phyloP scores from a whole-genome alignment of 129 eudicot genomes.

The Helianthus tuberosus region DNA sequence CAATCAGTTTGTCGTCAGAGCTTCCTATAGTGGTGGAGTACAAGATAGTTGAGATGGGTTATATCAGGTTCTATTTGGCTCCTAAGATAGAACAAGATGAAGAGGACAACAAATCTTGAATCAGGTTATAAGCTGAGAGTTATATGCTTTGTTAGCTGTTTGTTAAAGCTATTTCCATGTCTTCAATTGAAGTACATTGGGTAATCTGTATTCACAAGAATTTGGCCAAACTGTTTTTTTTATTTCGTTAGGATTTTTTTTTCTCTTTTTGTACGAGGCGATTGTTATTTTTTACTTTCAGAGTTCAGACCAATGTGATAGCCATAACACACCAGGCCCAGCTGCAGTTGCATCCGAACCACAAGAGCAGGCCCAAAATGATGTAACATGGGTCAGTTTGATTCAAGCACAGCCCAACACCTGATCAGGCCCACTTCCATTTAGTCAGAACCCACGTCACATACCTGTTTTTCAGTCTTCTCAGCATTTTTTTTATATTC shows the following conservation, averaged over 20 bases:
- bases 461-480: no score
- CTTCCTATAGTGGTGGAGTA: slow-evolving; percentile 95
- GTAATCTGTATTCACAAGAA: slow-evolving; percentile 16
- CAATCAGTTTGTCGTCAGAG: slow-evolving; percentile 85
- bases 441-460: no score
- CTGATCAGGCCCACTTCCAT: no score
- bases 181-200: slow-evolving; percentile 1
- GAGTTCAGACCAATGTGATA: neutral
- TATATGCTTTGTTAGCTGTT: slow-evolving; percentile 14
- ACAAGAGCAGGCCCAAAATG: no score
- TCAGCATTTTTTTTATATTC: no score
- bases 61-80: slow-evolving; percentile 79
- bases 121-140: neutral
- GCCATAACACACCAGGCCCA: no score
- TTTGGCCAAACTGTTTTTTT: neutral
- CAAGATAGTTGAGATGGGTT: slow-evolving; percentile 94
- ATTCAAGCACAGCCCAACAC: no score
- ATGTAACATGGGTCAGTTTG: no score
- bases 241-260: slow-evolving; percentile 2
- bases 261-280: neutral
- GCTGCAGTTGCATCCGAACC: no score
- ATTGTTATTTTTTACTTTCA: neutral
- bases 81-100: slow-evolving; percentile 96
- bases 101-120: slow-evolving; percentile 58
- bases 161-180: neutral